A percentile compares a stretch with the other conserved stretches of the same genome.
Conservation (phyloP, 805 yeast genomes). For the Candida easanensis region DNA sequence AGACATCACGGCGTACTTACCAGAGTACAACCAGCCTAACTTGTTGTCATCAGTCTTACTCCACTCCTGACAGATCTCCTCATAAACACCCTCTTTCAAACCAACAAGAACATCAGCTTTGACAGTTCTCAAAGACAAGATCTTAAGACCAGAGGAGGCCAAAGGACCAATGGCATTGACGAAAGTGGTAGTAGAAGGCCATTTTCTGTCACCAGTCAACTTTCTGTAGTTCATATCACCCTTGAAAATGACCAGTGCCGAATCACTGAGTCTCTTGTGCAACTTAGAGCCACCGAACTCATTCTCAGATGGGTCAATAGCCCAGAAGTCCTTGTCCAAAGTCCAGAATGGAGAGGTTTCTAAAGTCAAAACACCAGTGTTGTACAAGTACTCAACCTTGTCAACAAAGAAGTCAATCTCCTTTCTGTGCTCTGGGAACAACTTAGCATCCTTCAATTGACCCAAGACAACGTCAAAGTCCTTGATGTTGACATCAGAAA, state of each 20-base stretch:
- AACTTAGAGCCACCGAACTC: constrained; percentile 58
- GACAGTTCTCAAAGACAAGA: constrained; percentile 84
- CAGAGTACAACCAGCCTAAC: constrained; percentile 81
- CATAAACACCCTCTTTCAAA: constrained; percentile 68
- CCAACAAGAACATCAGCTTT: constrained; percentile 97
- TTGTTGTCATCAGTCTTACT: constrained; percentile 59
- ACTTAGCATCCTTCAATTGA: constrained; percentile 49
- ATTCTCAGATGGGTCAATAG: constrained; percentile 48
- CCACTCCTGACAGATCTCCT: constrained; percentile 62
- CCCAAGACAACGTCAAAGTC: constrained; percentile 62
- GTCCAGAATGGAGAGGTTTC: constrained; percentile 86
- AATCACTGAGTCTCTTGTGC: constrained; percentile 57
- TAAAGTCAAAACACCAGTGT: constrained; percentile 46
- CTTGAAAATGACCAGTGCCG: constrained; percentile 77
- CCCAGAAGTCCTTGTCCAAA: constrained; percentile 70
- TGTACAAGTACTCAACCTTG: constrained; percentile 41
- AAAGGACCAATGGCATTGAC: constrained; percentile 64
- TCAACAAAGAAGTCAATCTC: constrained; percentile 49
- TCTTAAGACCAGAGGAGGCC: constrained; percentile 57
- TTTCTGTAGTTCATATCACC: constrained; percentile 97
- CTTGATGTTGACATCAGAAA: constrained; percentile 86
- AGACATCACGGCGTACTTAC: constrained; percentile 91
- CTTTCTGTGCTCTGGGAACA: constrained; percentile 46
- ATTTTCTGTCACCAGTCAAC: constrained; percentile 82
- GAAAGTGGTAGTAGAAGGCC: constrained; percentile 85